Base-by-base conservation (phyloP, 805 yeast genomes). In the Saccharomycopsis capsularis region DNA sequence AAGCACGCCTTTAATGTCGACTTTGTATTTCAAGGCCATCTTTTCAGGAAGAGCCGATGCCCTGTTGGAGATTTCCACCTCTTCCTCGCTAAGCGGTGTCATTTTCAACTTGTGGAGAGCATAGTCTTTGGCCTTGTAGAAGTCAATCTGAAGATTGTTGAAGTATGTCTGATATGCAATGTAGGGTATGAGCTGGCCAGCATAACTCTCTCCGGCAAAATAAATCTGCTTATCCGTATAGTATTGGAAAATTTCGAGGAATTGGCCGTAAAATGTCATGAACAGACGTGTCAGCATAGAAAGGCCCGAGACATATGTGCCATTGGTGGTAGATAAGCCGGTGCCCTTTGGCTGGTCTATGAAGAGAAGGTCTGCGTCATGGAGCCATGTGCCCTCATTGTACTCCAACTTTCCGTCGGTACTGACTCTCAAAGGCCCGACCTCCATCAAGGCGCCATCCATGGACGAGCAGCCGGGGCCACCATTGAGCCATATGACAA, bases 381-480 rank as follows among this genome's bases (percentile, higher is more conserved):
- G 74, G 61, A 78, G 77, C 95, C 95, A 85, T 2, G 85, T 70
- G 0, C 88, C 90, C 2, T 66, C 55, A 60, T 82, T 82, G 47
- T 69, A 64, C 4, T 57, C 59, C 13, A 83, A 69, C 3, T 35
- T 9, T 27, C 55, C 61, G 9, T 69, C 59, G 1, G 60, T 55
- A 53, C 64, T 61, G 29, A 83, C 65, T 40, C 89, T 67, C 45
- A 82, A 73, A 1, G 95, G 95, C 0, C 95, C 95, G 5, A 81
- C 65, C 60, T 86, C 95, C 78, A 85, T 76, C 53, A 85, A 61
- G 0, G 88, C 88, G 6, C 95, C 95, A 62, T 85, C 95, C 83
- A 85, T 74, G 2, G 91, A 83, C 3, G 89, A 82, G 63, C 95
- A 85, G 0, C 95, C 95, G 0, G 95, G 95, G 0, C 95, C 95